Conservation (phyloP, 495 filamentous ascomycete species). For the Trichoderma erinaceum region DNA sequence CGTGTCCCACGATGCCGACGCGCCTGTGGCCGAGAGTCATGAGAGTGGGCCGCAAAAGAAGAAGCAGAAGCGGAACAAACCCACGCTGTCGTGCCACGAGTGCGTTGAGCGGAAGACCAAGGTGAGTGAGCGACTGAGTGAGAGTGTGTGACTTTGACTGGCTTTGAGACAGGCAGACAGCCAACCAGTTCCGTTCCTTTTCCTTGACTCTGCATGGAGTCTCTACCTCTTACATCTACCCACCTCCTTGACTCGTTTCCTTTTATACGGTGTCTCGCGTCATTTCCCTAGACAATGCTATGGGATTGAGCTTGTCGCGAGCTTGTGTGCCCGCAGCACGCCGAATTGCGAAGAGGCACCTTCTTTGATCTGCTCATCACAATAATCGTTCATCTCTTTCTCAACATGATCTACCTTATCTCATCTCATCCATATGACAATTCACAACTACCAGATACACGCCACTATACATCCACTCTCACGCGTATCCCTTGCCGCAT, state of each 20-base stretch:
- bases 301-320: not conserved
- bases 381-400: not conserved
- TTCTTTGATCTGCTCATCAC: not conserved
- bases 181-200: constrained; percentile 5
- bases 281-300: not conserved
- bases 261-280: not conserved
- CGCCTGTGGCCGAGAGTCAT: constrained; percentile 18
- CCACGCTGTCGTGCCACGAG: constrained; percentile 64
- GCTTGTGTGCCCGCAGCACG: not conserved
- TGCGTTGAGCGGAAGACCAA: constrained; percentile 69
- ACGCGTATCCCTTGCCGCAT: not conserved
- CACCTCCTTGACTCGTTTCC: not conserved
- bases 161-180: not conserved
- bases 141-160: not conserved
- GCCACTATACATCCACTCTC: not conserved
- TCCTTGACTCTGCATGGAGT: not conserved
- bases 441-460: too few species aligned
- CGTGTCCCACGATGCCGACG: constrained; percentile 8
- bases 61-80: constrained; percentile 71
- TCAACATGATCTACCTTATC: not conserved
- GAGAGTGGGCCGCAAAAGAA: constrained; percentile 40
- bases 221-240: not conserved
- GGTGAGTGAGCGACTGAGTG: constrained; percentile 26
- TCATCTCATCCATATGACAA: too few species aligned
- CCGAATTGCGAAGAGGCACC: not conserved